Percentiles rank a stretch among this genome's conserved stretches.
Evolutionary conservation across 169 alveolate species (phyloP).

Genomic region (Eimeria necatrix): DNA sequence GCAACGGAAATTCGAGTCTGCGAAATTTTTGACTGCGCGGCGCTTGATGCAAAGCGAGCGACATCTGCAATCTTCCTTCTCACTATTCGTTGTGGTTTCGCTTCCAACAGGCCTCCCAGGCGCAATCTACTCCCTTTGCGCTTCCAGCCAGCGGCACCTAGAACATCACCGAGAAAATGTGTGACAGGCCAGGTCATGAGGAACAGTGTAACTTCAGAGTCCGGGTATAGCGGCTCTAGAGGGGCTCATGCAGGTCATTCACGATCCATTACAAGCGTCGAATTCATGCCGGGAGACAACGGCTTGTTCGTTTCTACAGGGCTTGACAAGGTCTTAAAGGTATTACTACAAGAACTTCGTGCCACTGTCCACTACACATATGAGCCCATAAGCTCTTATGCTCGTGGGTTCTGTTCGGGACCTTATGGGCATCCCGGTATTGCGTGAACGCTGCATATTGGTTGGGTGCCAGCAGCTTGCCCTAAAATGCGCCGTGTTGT

Average conservation of each 20-base stretch:
- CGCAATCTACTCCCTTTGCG: slow-evolving; percentile 70
- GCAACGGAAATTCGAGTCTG: too few relatives aligned
- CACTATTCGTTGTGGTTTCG: background rate
- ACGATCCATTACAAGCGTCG: slow-evolving; percentile 74
- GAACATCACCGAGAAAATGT: background rate
- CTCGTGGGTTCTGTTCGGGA: too few relatives aligned
- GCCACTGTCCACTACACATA: background rate
- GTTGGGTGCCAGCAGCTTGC: too few relatives aligned
- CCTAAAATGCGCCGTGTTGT: too few relatives aligned
- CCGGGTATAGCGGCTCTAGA: background rate
- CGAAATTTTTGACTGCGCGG: too few relatives aligned
- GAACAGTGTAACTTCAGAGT: background rate
- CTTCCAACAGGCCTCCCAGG: slow-evolving; percentile 57
- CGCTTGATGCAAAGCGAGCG: too few relatives aligned
- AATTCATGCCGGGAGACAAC: slow-evolving; percentile 78
- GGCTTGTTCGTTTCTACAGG: slow-evolving; percentile 79
- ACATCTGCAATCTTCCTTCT: too few relatives aligned
- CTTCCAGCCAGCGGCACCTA: slow-evolving; percentile 58
- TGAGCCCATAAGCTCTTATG: too few relatives aligned
- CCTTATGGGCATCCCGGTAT: too few relatives aligned
- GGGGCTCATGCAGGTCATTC: slow-evolving; percentile 72
- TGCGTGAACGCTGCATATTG: too few relatives aligned
- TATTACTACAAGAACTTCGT: background rate
- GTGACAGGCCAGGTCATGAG: background rate
- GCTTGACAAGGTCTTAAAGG: slow-evolving; percentile 75